Evolutionary conservation across 75 land plant genomes (phyloP).

Genomic region (Picea sitchensis): DNA sequence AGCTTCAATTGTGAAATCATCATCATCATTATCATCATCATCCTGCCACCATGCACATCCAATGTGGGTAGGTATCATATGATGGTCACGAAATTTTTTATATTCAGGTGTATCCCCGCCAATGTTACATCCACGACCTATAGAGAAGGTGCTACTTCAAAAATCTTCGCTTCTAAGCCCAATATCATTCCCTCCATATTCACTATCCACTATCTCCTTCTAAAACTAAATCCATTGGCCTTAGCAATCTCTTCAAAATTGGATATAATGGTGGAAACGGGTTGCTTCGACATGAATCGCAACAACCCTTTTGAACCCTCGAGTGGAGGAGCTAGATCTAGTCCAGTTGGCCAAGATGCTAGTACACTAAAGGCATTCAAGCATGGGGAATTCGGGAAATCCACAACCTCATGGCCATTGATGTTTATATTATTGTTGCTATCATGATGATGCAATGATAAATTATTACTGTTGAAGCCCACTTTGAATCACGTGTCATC

Average conservation of each 20-base stretch:
- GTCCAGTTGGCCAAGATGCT: conserved; percentile 16
- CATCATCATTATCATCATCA: too few relatives aligned
- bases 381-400: neutral
- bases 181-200: conserved; percentile 8
- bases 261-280: conserved; percentile 3
- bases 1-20: neutral
- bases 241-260: conserved; percentile 15
- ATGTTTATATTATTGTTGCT: too few relatives aligned
- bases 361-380: conserved; percentile 33
- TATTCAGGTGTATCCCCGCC: conserved; percentile 33
- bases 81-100: conserved; percentile 12
- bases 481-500: conserved; percentile 12
- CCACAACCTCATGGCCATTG: neutral
- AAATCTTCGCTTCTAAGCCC: conserved; percentile 25
- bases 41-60: conserved; percentile 17
- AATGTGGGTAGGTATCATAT: conserved; percentile 22
- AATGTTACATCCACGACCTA: conserved; percentile 29
- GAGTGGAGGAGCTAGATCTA: conserved; percentile 25
- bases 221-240: conserved; percentile 22
- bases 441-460: too few relatives aligned
- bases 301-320: neutral
- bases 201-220: conserved; percentile 15
- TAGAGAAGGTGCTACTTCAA: conserved; percentile 26
- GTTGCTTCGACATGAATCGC: too few relatives aligned
- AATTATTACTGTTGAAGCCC: neutral